These are phyloP conservation scores for Ascochyta fabae DNA, from an alignment of 2,329 filamentous ascomycete genomes.

Conservation along the genomic window DNA sequence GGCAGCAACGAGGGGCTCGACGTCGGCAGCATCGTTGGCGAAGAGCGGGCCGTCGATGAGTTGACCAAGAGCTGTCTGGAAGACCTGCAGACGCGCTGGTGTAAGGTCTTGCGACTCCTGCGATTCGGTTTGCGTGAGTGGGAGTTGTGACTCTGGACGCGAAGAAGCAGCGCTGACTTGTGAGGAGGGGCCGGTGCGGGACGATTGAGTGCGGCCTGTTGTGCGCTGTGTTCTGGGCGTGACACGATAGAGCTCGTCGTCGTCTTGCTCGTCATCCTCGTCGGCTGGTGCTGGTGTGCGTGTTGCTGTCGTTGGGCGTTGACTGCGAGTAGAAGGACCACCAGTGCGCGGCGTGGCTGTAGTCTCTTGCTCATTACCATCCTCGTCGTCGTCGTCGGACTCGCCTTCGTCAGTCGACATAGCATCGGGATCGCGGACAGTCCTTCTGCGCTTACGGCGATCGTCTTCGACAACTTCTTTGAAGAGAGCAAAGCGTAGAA, in stretches of 20 bases:
- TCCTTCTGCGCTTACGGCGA: conserved; percentile 82
- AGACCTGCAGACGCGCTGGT: conserved; percentile 69
- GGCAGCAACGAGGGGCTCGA: conserved; percentile 75
- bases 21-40: conserved; percentile 79
- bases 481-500: conserved; percentile 93
- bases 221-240: conserved; percentile 57
- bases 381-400: conserved; percentile 66
- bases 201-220: conserved; percentile 39
- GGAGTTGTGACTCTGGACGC: conserved; percentile 74
- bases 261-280: conserved; percentile 58
- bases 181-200: conserved; percentile 53
- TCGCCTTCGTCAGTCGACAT: conserved; percentile 64
- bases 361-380: conserved; percentile 55
- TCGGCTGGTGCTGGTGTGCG: conserved; percentile 44
- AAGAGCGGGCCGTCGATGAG: conserved; percentile 85
- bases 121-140: conserved; percentile 58
- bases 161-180: conserved; percentile 81
- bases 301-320: conserved; percentile 30
- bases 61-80: conserved; percentile 82
- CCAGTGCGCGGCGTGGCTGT: conserved; percentile 48
- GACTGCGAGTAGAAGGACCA: conserved; percentile 45
- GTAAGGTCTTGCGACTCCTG: conserved; percentile 60
- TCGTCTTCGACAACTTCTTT: conserved; percentile 86
- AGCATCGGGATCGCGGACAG: conserved; percentile 65
- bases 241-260: conserved; percentile 61